A percentile compares a stretch with the other conserved stretches of the same genome.
These are phyloP conservation scores for Vanrija pseudolonga DNA, from an alignment of 1,284 basidiomycete genomes.

Conservation along the genomic window DNA sequence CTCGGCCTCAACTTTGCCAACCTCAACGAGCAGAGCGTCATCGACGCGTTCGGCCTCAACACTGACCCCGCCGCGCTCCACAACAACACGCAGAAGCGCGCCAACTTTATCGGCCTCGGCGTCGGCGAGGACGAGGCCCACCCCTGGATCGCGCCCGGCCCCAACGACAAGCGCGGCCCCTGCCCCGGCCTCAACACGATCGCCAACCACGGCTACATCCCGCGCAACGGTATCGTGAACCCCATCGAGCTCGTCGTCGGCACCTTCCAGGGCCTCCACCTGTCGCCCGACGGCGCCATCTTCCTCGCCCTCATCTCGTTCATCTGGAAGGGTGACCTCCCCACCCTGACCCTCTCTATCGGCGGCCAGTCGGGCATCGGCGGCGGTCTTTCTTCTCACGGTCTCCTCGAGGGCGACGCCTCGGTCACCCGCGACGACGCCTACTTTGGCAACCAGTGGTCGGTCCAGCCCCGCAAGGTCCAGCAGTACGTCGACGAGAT, in stretches of 20 bases:
- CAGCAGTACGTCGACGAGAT: constrained; percentile 8
- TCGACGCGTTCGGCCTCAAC: no score
- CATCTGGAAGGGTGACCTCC: constrained; percentile 35
- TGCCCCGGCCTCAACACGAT: constrained; percentile 46
- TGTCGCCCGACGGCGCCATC: constrained; percentile 31
- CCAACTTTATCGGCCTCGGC: neutral
- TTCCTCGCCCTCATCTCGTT: constrained; percentile 28
- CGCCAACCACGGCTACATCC: constrained; percentile 39
- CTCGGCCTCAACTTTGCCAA: no score
- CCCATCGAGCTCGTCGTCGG: constrained; percentile 27
- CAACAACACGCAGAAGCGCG: no score
- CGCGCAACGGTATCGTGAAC: constrained; percentile 37
- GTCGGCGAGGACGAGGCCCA: constrained; percentile 21
- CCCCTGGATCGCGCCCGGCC: constrained; percentile 26
- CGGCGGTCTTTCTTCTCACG: constrained; percentile 11
- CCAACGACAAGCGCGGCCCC: constrained; percentile 33
- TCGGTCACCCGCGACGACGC: constrained; percentile 18
- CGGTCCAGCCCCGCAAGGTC: constrained; percentile 2
- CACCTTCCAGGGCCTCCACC: constrained; percentile 25
- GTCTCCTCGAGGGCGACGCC: constrained; percentile 19
- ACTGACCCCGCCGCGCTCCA: no score
- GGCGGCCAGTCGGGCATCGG: constrained; percentile 12
- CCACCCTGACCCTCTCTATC: constrained; percentile 25
- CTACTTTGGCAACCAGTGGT: constrained; percentile 11
- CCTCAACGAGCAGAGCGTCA: no score